Evolutionary conservation across 495 filamentous ascomycete species (phyloP).

Genomic region (Jackrogersella multiformis): DNA sequence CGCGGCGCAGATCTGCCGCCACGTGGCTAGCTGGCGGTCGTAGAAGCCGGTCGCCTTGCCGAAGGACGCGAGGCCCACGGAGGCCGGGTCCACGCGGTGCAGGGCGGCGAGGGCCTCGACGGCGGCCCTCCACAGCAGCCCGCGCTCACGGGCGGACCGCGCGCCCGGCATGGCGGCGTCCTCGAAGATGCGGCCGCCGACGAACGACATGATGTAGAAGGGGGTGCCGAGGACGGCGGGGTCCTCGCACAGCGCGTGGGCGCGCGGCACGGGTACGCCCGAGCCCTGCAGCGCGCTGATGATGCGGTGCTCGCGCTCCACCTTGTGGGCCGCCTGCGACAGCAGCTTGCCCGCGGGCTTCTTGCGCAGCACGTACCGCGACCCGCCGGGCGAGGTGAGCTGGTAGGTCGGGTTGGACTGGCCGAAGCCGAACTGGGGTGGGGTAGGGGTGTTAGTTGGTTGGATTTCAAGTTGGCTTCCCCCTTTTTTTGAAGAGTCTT

Average conservation of each 20-base stretch:
- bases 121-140: conserved; percentile 86
- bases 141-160: conserved; percentile 68
- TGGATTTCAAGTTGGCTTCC: neutral
- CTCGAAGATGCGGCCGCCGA: conserved; percentile 91
- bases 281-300: conserved; percentile 82
- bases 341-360: conserved; percentile 93
- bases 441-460: conserved; percentile 12
- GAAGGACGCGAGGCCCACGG: conserved; percentile 73
- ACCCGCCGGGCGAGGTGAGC: conserved; percentile 73
- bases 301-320: conserved; percentile 93
- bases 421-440: conserved; percentile 94
- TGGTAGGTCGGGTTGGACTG: conserved; percentile 98
- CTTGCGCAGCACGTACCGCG: conserved; percentile 86
- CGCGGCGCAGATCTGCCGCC: conserved; percentile 76
- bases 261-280: conserved; percentile 85
- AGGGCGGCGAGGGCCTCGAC: conserved; percentile 84
- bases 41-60: conserved; percentile 85
- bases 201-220: conserved; percentile 96
- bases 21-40: conserved; percentile 83
- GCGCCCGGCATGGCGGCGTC: conserved; percentile 85
- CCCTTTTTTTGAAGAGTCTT: neutral
- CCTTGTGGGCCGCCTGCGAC: conserved; percentile 91
- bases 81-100: conserved; percentile 74
- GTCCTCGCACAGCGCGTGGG: conserved; percentile 89
- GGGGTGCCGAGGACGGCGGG: conserved; percentile 79